Percentiles rank a stretch among this genome's conserved stretches.
phyloP scores from a whole-genome alignment of 2,329 filamentous ascomycete species.

The Penicillium janthinellum region DNA sequence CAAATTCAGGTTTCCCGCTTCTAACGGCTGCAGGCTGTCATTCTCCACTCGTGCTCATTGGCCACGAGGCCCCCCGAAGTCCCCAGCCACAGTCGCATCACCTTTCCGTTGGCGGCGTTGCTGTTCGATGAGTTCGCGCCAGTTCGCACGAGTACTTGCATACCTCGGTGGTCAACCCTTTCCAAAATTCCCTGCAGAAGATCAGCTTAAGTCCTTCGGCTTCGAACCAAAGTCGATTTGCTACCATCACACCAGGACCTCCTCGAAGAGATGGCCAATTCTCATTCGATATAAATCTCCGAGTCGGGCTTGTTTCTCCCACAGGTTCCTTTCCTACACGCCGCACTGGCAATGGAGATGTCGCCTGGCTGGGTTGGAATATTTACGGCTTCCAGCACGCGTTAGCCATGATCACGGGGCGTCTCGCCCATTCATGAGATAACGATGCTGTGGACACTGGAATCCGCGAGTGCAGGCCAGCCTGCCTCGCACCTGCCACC shows the following conservation, averaged over 20 bases:
- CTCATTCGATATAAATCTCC: background rate
- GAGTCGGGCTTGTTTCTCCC: background rate
- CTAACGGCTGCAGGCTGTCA: slow-evolving; percentile 6
- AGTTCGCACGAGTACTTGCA: background rate
- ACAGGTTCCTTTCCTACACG: no score
- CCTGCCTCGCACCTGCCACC: background rate
- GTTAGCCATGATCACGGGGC: background rate
- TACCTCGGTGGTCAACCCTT: background rate
- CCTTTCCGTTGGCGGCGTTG: background rate
- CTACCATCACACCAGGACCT: background rate
- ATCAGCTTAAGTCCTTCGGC: background rate
- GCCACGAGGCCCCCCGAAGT: background rate
- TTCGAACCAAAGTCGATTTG: background rate
- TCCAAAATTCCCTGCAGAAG: background rate
- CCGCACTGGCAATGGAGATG: no score
- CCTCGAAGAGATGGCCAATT: background rate
- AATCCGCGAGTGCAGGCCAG: background rate
- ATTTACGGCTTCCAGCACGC: background rate
- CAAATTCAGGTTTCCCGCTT: slow-evolving; percentile 2
- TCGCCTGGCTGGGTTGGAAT: background rate
- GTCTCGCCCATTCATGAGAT: background rate
- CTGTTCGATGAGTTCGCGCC: background rate
- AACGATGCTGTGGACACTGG: background rate
- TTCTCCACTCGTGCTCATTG: background rate
- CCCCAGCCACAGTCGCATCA: background rate